These are phyloP conservation scores for Carex pumila DNA, from an alignment of 176 grass and related monocot genomes.

Conservation along the genomic window DNA sequence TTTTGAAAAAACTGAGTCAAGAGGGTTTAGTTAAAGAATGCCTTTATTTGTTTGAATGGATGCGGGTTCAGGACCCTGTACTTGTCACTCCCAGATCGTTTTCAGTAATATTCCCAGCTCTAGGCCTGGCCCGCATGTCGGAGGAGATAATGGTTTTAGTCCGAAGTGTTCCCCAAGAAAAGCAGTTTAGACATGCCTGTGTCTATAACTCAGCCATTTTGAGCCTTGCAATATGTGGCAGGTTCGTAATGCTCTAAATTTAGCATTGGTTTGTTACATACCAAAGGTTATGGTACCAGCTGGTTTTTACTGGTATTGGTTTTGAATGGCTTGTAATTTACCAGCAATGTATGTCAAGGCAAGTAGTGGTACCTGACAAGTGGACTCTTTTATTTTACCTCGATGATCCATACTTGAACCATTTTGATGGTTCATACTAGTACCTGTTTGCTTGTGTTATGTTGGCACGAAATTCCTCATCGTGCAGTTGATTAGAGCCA, in stretches of 20 bases:
- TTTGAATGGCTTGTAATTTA: background rate
- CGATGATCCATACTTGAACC: background rate
- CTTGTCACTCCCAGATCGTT: slow-evolving; percentile 19
- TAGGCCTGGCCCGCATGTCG: slow-evolving; percentile 25
- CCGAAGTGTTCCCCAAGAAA: slow-evolving; percentile 23
- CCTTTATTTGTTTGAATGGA: slow-evolving; percentile 35
- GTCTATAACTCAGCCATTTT: slow-evolving; percentile 41
- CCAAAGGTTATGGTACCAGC: background rate
- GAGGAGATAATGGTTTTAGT: slow-evolving; percentile 35
- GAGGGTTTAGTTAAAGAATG: slow-evolving; percentile 31
- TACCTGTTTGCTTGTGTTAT: background rate
- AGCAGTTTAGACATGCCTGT: slow-evolving; percentile 24
- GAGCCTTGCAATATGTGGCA: slow-evolving; percentile 25
- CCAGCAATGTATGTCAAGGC: background rate
- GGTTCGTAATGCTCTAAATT: slow-evolving; percentile 5
- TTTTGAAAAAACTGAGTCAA: slow-evolving; percentile 25
- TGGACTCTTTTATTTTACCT: background rate
- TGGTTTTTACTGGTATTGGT: background rate
- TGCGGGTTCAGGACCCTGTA: slow-evolving; percentile 31
- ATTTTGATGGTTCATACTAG: background rate
- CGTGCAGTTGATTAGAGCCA: background rate
- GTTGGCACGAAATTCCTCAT: background rate
- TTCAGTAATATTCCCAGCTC: slow-evolving; percentile 17
- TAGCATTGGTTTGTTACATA: background rate
- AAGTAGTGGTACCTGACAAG: background rate